Base-by-base conservation (phyloP, 768 basidiomycete genomes). In the Suillus weaverae region DNA sequence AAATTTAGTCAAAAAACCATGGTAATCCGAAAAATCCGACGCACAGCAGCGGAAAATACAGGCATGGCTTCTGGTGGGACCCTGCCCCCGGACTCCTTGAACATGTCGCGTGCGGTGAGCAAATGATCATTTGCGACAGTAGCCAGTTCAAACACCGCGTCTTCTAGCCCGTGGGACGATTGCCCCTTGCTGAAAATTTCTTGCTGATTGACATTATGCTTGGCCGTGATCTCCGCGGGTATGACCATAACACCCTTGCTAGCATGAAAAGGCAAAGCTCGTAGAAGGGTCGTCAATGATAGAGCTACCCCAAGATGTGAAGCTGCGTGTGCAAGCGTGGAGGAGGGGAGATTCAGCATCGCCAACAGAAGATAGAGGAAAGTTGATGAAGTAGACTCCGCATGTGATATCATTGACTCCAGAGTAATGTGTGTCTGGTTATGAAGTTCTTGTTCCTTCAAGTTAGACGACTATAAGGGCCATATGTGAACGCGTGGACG, bases 91-190 rank as follows among this genome's bases (percentile, higher is more conserved):
- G 80, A 80, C 50, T 83, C 80, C 66, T 84, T 82, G 69, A 90
- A 84, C 85, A 89, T 87, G 61, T 85, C 82, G 20, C 90, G 85
- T 20, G 92, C 91, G 3, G 90, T 91, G 64, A 85, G 76, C 67
- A 95, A 73, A 73, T 95, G 87, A 76, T 94, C 91, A 75, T 93
- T 90, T 35, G 91, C 93, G 30, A 89, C 73, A 10, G 87, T 88
- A 39, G 94, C 93, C 75, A 94, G 88, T 70, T 94, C 91, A 71
- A 86, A 95, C 35, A 92, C 89, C 0, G 93, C 92, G 65, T 92
- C 89, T 57, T 86, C 86, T 18, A 95, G 79, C 2, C 86, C 90
- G 55, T 83, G 75, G 51, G 87, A 87, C 11, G 78, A 69, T 50
- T 66, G 70, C 5, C 87, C 87, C 38, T 78, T 77, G 51, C 86